Evolutionary conservation across 805 yeast species (phyloP).

Genomic region (Blastobotrys robertii): DNA sequence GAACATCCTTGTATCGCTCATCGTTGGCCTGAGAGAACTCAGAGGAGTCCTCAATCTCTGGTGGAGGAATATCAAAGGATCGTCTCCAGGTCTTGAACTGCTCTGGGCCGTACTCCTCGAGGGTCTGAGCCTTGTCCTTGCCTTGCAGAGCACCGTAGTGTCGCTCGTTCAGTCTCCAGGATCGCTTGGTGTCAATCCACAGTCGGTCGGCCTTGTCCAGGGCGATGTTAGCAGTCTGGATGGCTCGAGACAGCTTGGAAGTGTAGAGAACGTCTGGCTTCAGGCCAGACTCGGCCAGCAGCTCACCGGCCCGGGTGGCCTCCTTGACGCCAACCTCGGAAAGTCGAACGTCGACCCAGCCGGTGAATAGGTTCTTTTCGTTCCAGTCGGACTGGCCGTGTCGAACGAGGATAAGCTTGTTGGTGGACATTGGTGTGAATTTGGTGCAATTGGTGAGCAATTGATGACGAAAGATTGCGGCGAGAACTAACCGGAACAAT

Average conservation of each 20-base stretch:
- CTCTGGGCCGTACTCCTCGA: conserved; percentile 80
- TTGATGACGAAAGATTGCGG: too few species aligned
- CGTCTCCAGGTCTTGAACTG: conserved; percentile 97
- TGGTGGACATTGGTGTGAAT: background rate
- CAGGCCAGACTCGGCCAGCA: conserved; percentile 77
- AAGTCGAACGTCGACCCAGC: conserved; percentile 94
- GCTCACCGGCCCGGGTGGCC: conserved; percentile 88
- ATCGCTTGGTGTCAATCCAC: conserved; percentile 84
- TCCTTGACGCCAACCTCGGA: conserved; percentile 79
- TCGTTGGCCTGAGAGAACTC: conserved; percentile 81
- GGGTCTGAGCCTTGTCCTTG: conserved; percentile 91
- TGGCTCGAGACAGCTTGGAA: conserved; percentile 86
- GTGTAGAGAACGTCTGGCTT: conserved; percentile 86
- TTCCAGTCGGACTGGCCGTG: conserved; percentile 99
- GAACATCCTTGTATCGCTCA: conserved; percentile 73
- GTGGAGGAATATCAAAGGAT: conserved; percentile 95
- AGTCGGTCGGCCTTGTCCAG: conserved; percentile 79
- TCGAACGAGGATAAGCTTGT: conserved; percentile 80
- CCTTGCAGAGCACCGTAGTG: conserved; percentile 99
- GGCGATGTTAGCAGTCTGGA: conserved; percentile 95
- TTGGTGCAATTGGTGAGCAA: too few species aligned
- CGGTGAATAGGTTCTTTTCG: conserved; percentile 95
- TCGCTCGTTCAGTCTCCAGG: conserved; percentile 98
- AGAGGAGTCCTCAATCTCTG: conserved; percentile 66
- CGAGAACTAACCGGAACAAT: too few species aligned